Base-by-base conservation (phyloP, 2,329 filamentous ascomycete species). In the Pseudogymnoascus sp. region DNA sequence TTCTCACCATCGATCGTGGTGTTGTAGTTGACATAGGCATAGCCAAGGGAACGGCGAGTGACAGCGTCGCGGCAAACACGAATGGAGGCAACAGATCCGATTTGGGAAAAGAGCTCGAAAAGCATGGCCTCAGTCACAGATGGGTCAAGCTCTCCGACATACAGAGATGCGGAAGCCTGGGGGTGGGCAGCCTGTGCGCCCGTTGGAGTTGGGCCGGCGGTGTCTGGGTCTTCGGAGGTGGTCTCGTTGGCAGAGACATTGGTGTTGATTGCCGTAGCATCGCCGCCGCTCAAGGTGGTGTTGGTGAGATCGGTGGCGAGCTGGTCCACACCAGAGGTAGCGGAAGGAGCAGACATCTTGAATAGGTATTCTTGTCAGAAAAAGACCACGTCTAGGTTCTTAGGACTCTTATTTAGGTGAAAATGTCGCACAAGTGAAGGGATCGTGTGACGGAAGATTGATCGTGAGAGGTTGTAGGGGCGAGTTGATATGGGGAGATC, bases 1-100 rank as follows among this genome's bases (percentile, higher is more conserved):
- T 96, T 95, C 84, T 99, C 94, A 72, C 94, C 94, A 76, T 99
- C 94, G 66, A 86, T 78, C 66, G 92, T 96, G 78, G 91, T 93
- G 84, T 97, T 99, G 87, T 97, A 99, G 87, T 99, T 99, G 80
- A 99, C 94, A 78, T 99, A 99, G 78, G 94, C 94, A 78, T 99
- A 99, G 70, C 94, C 94, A 69, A 99, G 91, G 68, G 94, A 99
- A 79, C 94, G 93, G 77, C 94, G 92, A 74, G 94, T 97, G 75
- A 99, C 92, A 67, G 94, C 93, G 75, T 99, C 94, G 80, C 94
- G 94, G 86, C 94, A 99, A 76, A 99, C 94, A 85, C 94, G 94
- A 78, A 99, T 99, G 66, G 94, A 99, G 69, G 94, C 94, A 72
- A 99, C 94, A 74, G 96, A 93, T 71, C 94, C 94, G 75, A 99